Base-by-base conservation (phyloP, 257 asterid genomes). In the Primulina huaijiensis region DNA sequence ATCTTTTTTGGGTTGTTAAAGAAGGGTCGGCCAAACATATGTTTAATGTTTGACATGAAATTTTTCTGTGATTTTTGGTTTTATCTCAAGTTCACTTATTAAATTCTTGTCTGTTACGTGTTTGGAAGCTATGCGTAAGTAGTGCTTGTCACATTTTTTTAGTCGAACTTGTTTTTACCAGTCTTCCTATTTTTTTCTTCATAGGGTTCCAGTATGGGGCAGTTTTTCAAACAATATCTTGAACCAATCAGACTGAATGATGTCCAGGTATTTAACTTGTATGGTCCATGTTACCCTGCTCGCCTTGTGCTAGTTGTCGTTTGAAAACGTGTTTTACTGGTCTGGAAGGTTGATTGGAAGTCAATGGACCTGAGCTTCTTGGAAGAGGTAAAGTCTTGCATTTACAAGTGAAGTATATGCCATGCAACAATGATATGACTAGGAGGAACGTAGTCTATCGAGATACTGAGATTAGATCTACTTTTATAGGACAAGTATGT, bases 121-220 rank as follows among this genome's bases (percentile, higher is more conserved):
- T 29, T 30, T 17, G 21, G 67, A 31, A 69, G 40, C 72, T 29
- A 17, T 37, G 38, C 0, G 14, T 65, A 29, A 16, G 29, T 25
- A 14, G 40, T 63, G 37, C 21, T 63, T 63, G 56, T 62, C 46
- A 5, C 20, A 27, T 23, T 60, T 56, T n/a, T 62, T 53, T 29
- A 62, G 62, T 11, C 21, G 65, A 56, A 35, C 77, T 66, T 75
- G 62, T 30, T 72, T 67, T 60, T 46, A 72, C 38, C 74, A 60
- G 74, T 63, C 20, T 71, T 40, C 16, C 34, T 67, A 52, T 31
- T 57, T 77, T 27, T 71, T 76, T 69, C 8, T 50, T 63, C 38
- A 57, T 77, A 94, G 96, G 99, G 97, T 79, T 94, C 97, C 65
- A 91, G 99, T 76, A 72, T 94, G 96, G 97, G 99, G 76, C 99